phyloP scores from a whole-genome alignment of 179 eudicot species.

The Carnegiea gigantea region DNA sequence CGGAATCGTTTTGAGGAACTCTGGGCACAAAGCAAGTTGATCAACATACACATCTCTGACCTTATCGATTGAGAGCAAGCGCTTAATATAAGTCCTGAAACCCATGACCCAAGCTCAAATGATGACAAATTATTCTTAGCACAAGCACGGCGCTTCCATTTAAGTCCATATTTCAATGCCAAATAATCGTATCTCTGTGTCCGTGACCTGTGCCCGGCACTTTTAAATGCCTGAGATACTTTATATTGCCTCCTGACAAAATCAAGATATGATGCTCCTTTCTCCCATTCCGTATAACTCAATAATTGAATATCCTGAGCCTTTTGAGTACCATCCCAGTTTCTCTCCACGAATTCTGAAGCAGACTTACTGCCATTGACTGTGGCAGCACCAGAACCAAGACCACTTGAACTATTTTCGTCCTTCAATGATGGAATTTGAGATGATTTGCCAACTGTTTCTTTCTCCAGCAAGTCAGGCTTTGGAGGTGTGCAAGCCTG shows the following conservation, averaged over 20 bases:
- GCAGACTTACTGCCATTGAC: conserved; percentile 55
- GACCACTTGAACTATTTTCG: conserved; percentile 45
- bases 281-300: conserved; percentile 98
- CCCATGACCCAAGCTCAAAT: conserved; percentile 99
- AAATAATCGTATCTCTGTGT: conserved; percentile 77
- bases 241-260: conserved; percentile 98
- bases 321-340: conserved; percentile 79
- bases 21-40: conserved; percentile 89
- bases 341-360: conserved; percentile 58
- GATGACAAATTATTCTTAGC: conserved; percentile 65
- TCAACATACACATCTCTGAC: conserved; percentile 96
- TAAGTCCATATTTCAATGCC: conserved; percentile 86
- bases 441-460: conserved; percentile 51
- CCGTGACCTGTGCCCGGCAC: conserved; percentile 62
- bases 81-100: conserved; percentile 92
- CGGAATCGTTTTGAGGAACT: conserved; percentile 82
- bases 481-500: conserved; percentile 99
- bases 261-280: conserved; percentile 97
- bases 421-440: conserved; percentile 44
- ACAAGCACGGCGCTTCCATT: conserved; percentile 86
- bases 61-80: conserved; percentile 98
- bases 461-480: conserved; percentile 80
- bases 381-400: conserved; percentile 41
- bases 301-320: conserved; percentile 79
- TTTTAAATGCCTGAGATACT: conserved; percentile 70